A percentile compares a stretch with the other conserved stretches of the same genome.
Conservation (phyloP, 31 red algal genomes). For the Endocladia muricata region DNA sequence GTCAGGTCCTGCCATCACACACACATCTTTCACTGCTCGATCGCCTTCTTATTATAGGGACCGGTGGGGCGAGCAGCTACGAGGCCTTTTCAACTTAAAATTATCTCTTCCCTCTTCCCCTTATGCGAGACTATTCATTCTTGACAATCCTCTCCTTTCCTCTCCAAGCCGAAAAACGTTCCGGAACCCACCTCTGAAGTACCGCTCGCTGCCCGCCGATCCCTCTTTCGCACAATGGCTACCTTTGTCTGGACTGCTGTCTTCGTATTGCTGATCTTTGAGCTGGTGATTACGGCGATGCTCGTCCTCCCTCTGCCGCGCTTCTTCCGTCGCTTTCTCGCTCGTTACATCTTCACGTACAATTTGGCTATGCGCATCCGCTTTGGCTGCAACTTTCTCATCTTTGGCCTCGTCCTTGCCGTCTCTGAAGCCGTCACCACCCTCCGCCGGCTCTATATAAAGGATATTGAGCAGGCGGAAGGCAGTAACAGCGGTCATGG, state of each 20-base stretch:
- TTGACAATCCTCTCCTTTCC: no score
- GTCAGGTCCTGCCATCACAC: no score
- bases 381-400: conserved; percentile 63
- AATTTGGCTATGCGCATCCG: conserved; percentile 61
- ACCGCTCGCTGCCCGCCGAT: no score
- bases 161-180: no score
- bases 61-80: no score
- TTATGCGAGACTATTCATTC: no score
- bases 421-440: conserved; percentile 62
- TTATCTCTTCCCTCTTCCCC: no score
- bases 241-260: conserved; percentile 68
- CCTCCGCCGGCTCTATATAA: conserved; percentile 33
- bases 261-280: conserved; percentile 71
- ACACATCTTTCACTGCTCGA: no score
- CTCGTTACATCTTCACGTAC: conserved; percentile 59
- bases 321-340: conserved; percentile 65
- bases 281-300: conserved; percentile 58
- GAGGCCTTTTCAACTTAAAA: no score
- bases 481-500: not conserved
- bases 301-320: conserved; percentile 72
- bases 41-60: no score
- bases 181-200: no score
- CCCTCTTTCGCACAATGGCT: conserved; percentile 62
- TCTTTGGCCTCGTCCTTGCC: conserved; percentile 60
- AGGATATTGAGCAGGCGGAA: conserved; percentile 5